Evolutionary conservation across 352 stramenopile genomes (phyloP), one percentile per base, ranked within the genome.

Genomic region (Salisapilia sapeloensis): DNA sequence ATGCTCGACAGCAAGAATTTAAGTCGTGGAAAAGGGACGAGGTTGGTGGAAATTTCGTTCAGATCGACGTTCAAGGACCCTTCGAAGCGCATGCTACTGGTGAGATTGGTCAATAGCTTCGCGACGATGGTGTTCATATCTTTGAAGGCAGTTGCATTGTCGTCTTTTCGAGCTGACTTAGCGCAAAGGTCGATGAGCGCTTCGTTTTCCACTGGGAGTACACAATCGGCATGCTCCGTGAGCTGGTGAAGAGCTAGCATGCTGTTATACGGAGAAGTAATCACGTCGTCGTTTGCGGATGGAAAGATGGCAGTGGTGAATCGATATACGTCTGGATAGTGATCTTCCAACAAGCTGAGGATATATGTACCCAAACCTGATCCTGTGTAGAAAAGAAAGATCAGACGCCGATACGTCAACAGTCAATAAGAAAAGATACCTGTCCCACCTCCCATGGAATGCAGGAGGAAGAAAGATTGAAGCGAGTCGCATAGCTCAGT

Each of bases 41-140:
- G 72, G 65, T 99, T 99, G 43, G 93, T 98, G 54, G 96, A 94
- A 71, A 99, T 98, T 64, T 99, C 93, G 42, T 93, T 98, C 36
- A 99, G 65, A 75, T 99, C 95, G 29, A 98, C 92, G 56, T 99
- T 99, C 29, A 99, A 56, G 18, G 87, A 90, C 32, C 94, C 94
- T 57, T 98, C 86, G 56, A 99, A 99, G 44, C 95, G 91, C 53
- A 99, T 94, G 7, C 87, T 98, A 35, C 92, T 95, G n/a, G 95
- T 99, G 33, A 98, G 55, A n/a, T 95, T 96, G 19, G 85, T 98
- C 42, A 98, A 83, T 10, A 98, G 66, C 35, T 96, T 81, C 11
- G 94, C 93, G 42, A 98, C 94, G 24, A 99, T 84, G 38, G 93
- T 76, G 70, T 99, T 99, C 54, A 99, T 94, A 54, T 98, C 96